phyloP scores from a whole-genome alignment of 768 basidiomycete genomes.

The Tulasnella calospora region DNA sequence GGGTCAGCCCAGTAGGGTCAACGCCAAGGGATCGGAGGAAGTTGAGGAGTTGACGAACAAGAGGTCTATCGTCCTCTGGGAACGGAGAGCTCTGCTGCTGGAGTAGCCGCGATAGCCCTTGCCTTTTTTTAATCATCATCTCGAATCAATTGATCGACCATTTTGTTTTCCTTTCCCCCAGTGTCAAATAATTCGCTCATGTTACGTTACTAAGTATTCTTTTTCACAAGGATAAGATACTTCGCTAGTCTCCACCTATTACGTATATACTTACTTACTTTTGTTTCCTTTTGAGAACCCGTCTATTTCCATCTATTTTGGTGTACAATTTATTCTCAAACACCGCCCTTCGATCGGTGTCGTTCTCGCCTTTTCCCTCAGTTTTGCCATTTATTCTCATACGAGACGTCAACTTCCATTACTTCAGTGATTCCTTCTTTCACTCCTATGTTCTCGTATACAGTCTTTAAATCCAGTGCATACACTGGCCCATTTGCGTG shows the following conservation, averaged over 20 bases:
- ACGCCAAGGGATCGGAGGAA: not conserved
- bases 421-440: too few species aligned
- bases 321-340: not conserved
- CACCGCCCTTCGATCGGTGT: too few species aligned
- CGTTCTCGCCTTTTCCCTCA: too few species aligned
- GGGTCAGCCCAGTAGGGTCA: not conserved
- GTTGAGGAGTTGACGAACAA: slow-evolving; percentile 3
- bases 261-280: not conserved
- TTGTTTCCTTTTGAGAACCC: not conserved
- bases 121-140: not conserved
- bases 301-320: not conserved
- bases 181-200: not conserved
- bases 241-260: not conserved
- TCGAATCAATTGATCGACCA: not conserved
- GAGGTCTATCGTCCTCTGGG: not conserved
- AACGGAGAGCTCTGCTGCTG: too few species aligned
- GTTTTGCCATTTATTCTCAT: too few species aligned
- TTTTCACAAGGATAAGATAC: not conserved
- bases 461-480: too few species aligned
- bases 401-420: too few species aligned
- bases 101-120: not conserved
- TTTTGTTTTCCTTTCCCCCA: not conserved
- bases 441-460: too few species aligned
- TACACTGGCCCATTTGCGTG: too few species aligned
- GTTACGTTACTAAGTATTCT: not conserved